phyloP scores from a whole-genome alignment of 192 early-diverging fungal species.

The Entomortierella lignicola region DNA sequence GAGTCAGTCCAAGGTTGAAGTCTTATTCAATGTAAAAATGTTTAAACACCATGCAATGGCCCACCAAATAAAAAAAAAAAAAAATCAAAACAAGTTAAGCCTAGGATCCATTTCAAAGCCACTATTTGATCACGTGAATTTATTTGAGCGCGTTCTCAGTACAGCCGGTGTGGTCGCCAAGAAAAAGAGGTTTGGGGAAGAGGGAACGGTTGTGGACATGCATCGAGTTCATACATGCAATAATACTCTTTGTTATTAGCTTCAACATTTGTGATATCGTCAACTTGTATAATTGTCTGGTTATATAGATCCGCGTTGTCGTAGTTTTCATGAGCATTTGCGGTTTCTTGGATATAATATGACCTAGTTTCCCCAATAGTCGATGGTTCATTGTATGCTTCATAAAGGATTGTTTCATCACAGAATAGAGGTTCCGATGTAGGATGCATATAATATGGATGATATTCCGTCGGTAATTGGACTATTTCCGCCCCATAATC shows the following conservation, averaged over 20 bases:
- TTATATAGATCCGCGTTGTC: no score
- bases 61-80: conserved; percentile 21
- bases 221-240: neutral
- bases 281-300: no score
- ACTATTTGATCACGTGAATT: conserved; percentile 7
- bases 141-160: neutral
- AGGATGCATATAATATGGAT: neutral
- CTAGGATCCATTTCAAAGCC: conserved; percentile 2
- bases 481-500: neutral
- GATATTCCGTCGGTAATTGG: neutral
- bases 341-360: neutral
- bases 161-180: conserved; percentile 38
- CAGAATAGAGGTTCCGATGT: no score
- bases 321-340: neutral
- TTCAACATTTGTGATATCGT: neutral
- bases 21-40: conserved; percentile 1
- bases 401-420: no score
- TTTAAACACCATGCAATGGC: no score
- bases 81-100: conserved; percentile 9
- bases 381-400: no score
- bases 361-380: no score
- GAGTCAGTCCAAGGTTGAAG: conserved; percentile 13
- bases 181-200: conserved; percentile 1
- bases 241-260: neutral
- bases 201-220: neutral